phyloP scores from a whole-genome alignment of 2,329 filamentous ascomycete species.

The Alternaria postmessia region DNA sequence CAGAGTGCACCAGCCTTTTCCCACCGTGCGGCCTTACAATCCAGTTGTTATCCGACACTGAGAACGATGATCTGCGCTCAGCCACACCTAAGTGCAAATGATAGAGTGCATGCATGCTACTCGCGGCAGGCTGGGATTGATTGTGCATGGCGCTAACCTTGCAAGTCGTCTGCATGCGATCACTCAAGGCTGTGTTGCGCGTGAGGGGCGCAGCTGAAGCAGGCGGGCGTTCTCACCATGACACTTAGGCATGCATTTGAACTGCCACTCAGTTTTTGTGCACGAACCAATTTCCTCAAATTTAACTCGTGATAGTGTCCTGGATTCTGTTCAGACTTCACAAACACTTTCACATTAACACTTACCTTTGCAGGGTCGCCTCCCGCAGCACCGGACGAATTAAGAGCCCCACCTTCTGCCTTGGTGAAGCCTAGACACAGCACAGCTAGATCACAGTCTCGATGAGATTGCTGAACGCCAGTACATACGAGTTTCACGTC shows the following conservation, averaged over 20 bases:
- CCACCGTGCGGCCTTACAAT: too few species aligned
- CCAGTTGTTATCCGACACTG: neutral
- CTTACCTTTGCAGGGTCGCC: neutral
- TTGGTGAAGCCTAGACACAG: neutral
- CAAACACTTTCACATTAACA: neutral
- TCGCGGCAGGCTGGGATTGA: neutral
- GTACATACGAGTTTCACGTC: too few species aligned
- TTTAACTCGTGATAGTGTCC: neutral
- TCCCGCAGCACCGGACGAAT: neutral
- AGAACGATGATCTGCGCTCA: neutral
- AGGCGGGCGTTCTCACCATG: neutral
- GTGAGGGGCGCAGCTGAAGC: conserved; percentile 3
- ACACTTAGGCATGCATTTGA: neutral
- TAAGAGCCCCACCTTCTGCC: neutral
- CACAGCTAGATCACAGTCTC: neutral
- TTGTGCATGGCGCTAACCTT: neutral
- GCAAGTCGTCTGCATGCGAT: neutral
- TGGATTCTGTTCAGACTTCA: neutral
- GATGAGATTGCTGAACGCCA: too few species aligned
- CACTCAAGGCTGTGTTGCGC: neutral
- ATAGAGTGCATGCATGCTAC: neutral
- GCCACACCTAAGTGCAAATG: neutral
- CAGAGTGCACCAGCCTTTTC: neutral
- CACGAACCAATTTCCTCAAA: neutral
- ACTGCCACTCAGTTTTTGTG: too few species aligned